A percentile compares a stretch with the other conserved stretches of the same genome.
Conservation (phyloP, 1,139 yeast species). For the Debaryomyces robertsiae region DNA sequence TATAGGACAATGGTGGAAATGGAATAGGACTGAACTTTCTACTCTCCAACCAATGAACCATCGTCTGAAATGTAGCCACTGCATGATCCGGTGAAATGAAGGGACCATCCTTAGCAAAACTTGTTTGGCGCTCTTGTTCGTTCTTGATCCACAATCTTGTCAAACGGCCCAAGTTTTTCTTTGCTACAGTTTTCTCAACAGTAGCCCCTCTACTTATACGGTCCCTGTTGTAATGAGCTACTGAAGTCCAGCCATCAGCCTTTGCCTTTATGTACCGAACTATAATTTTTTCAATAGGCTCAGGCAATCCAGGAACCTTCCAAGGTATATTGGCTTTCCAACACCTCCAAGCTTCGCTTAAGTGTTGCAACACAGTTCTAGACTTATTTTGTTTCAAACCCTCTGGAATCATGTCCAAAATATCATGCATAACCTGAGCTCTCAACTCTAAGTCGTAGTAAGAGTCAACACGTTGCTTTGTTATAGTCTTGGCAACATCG, state of each 20-base stretch:
- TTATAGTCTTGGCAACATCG: constrained; percentile 89
- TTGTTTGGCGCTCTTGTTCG: constrained; percentile 87
- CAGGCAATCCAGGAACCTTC: constrained; percentile 97
- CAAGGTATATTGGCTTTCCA: constrained; percentile 99
- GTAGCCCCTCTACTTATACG: constrained; percentile 85
- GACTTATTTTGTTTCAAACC: constrained; percentile 88
- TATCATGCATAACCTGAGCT: constrained; percentile 94
- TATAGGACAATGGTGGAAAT: constrained; percentile 89
- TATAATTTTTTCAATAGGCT: constrained; percentile 83
- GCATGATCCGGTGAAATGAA: constrained; percentile 86
- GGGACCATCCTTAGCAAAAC: constrained; percentile 85
- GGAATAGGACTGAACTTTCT: constrained; percentile 86
- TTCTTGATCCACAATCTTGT: constrained; percentile 91
- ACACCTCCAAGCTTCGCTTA: constrained; percentile 98
- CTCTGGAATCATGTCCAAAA: constrained; percentile 95
- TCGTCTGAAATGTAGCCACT: constrained; percentile 77
- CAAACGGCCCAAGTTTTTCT: constrained; percentile 87
- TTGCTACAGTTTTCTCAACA: constrained; percentile 92
- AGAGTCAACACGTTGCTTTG: constrained; percentile 94
- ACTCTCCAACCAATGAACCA: constrained; percentile 93
- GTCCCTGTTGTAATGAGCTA: constrained; percentile 90
- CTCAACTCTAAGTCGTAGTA: constrained; percentile 91
- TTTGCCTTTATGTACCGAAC: constrained; percentile 90
- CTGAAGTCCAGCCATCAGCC: constrained; percentile 96
- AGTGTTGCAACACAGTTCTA: constrained; percentile 84